Evolutionary conservation across 257 asterid genomes (phyloP), one percentile per base, ranked within the genome.

Genomic region (Nicotiana noctiflora): DNA sequence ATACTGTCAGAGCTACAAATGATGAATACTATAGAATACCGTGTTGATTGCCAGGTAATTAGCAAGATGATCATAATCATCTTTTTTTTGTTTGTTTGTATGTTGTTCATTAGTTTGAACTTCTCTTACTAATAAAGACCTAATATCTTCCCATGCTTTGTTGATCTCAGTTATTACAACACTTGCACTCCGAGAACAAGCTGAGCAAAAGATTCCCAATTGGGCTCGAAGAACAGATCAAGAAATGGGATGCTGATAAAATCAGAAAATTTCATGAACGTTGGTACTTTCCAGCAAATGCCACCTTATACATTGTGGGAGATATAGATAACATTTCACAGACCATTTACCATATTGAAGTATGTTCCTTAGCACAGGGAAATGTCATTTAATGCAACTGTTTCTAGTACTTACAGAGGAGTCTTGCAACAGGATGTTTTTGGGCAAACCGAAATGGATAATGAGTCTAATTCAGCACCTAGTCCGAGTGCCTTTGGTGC

Each of bases 11-110:
- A 96, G 85, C 87, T 96, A 70, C 99, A 96, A 84, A 96, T 96
- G 99, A 96, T 96, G 99, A 96, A 96, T 88, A 96, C 99, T 52
- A 96, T 96, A 79, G 99, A 96, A 89, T 96, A 96, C 86, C 99
- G 99, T 56, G 99, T 96, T 79, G 99, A 96, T 90, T 96, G 99
- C 84, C 99, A 96, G 98, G 99, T 96, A 89, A 79, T 75, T 59
- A 75, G 31, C 84, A 53, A 56, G 84, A 61, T 79, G 82, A 82
- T 79, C 77, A 70, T 23, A 79, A 19, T 27, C 76, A 75, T 66
- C 83, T 82, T 25, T 59, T 76, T 59, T 76, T 76, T n/a, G 18
- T 67, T 76, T 81, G 77, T 59, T 79, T 51, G 15, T 40, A 55
- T 34, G 60, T 65, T 17, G 66, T 53, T 29, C 76, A 56, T 31